These are phyloP conservation scores for Panaeolus cyanescens DNA, from an alignment of 768 basidiomycete genomes.

Conservation along the genomic window DNA sequence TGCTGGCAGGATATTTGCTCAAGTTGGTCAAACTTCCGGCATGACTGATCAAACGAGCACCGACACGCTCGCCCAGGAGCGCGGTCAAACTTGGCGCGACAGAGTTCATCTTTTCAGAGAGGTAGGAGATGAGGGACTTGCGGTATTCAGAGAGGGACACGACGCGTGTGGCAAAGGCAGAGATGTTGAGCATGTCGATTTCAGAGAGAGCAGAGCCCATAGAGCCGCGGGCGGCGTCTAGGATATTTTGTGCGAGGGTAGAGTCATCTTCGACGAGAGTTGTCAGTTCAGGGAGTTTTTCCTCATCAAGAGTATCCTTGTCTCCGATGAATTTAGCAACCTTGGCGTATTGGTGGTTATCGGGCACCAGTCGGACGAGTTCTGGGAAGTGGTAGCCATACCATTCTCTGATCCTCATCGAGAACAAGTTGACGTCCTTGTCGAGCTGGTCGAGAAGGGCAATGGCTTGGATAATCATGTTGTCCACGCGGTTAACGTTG, in stretches of 20 bases:
- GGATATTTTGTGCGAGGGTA: slow-evolving; percentile 87
- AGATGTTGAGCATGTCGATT: slow-evolving; percentile 95
- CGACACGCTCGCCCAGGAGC: slow-evolving; percentile 88
- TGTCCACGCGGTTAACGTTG: slow-evolving; percentile 94
- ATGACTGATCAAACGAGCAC: slow-evolving; percentile 91
- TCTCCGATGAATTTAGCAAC: slow-evolving; percentile 86
- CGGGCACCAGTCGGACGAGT: slow-evolving; percentile 88
- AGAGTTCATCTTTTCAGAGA: slow-evolving; percentile 96
- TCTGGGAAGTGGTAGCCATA: slow-evolving; percentile 99
- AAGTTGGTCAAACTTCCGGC: slow-evolving; percentile 96
- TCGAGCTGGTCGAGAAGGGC: slow-evolving; percentile 97
- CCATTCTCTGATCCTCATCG: slow-evolving; percentile 98
- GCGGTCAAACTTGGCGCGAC: slow-evolving; percentile 94
- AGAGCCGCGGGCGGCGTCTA: slow-evolving; percentile 91
- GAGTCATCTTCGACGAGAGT: slow-evolving; percentile 82
- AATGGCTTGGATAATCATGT: slow-evolving; percentile 99
- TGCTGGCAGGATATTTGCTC: slow-evolving; percentile 97
- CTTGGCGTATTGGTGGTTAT: slow-evolving; percentile 93
- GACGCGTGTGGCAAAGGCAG: slow-evolving; percentile 86
- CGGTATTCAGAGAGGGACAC: slow-evolving; percentile 93
- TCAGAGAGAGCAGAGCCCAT: slow-evolving; percentile 93
- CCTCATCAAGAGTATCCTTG: slow-evolving; percentile 79
- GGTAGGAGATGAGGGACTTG: slow-evolving; percentile 83
- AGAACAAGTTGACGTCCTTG: slow-evolving; percentile 98
- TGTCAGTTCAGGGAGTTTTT: slow-evolving; percentile 78